These are phyloP conservation scores for Claviceps capensis DNA, from an alignment of 2,329 filamentous ascomycete species.

Conservation along the genomic window DNA sequence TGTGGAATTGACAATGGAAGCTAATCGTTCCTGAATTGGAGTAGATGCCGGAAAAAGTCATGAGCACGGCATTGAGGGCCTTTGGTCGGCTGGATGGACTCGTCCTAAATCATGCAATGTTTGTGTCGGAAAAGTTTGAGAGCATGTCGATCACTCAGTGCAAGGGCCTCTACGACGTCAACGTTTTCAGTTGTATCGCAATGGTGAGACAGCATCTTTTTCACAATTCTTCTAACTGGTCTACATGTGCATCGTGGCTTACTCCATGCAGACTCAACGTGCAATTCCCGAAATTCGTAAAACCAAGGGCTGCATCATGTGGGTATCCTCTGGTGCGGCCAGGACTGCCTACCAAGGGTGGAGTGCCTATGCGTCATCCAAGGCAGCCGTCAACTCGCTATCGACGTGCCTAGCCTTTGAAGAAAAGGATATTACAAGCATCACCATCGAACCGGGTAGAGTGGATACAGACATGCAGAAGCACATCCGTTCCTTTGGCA, in stretches of 20 bases:
- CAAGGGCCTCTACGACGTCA: conserved; percentile 64
- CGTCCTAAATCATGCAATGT: conserved; percentile 74
- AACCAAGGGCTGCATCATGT: conserved; percentile 56
- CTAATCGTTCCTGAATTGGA: not conserved
- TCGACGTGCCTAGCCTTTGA: conserved; percentile 59
- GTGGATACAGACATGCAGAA: conserved; percentile 86
- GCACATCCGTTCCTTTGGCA: conserved; percentile 54
- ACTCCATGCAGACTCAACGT: conserved; percentile 45
- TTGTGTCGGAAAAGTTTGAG: conserved; percentile 62
- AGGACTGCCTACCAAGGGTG: conserved; percentile 52
- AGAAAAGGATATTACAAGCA: conserved; percentile 59
- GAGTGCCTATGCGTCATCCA: conserved; percentile 71
- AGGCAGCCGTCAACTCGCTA: conserved; percentile 73
- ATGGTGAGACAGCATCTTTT: conserved; percentile 29
- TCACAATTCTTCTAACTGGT: not conserved
- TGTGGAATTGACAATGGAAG: not conserved
- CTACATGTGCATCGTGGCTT: not conserved
- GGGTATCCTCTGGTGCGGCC: conserved; percentile 71
- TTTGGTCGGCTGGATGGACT: conserved; percentile 70
- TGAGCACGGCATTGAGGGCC: conserved; percentile 47
- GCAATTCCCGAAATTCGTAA: conserved; percentile 55
- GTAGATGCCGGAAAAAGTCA: conserved; percentile 45
- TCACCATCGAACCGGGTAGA: conserved; percentile 65
- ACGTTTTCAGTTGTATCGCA: conserved; percentile 72
- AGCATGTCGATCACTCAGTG: conserved; percentile 60